Evolutionary conservation across 352 stramenopile species (phyloP), one percentile per base, ranked within the genome.

Genomic region (Pythium sukuiense): DNA sequence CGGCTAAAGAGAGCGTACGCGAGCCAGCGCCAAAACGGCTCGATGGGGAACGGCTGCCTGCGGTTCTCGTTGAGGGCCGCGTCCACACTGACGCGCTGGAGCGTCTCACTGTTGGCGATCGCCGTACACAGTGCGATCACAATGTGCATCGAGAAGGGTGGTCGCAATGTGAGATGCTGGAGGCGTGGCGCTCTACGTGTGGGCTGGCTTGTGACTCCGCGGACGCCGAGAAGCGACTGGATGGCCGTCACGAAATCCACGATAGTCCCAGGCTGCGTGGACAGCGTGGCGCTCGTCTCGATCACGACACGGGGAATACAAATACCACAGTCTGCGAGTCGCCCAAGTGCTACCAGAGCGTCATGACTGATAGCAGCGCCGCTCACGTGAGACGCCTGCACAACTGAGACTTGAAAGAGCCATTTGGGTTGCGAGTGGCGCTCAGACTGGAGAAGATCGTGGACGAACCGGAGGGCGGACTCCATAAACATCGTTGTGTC

Each of bases 11-110:
- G 29, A 0, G 57, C 57, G 57, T 48, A 55, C 18, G 57, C 45
- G 14, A 63, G 57, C 57, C 57, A 63, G 2, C 45, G 57, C 57
- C 57, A 63, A 30, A 33, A 63, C 0, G 46, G 58, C 18, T 64
- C 45, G 12, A 64, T 58, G 18, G 58, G 48, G 13, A 63, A 50
- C 5, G 53, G 57, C 32, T 63, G 57, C 6, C 57, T 24, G 16
- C 29, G 43, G 46, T 35, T 54, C 3, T 32, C 8, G 9, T 33
- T n/a, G 29, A 57, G 16, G 5, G 32, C 46, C 16, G 33, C 24
- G 12, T 64, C 58, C 13, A 64, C 55, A 50, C 24, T 39, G 11
- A 64, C 30, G 1, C 30, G 33, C 14, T 18, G 8, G 2, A 64
- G 20, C 13, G 58, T 64, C 30, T 57, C 33, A 27, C 58, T 64